Conservation (phyloP, 2,329 filamentous ascomycete genomes). For the Thielaviopsis ethacetica region DNA sequence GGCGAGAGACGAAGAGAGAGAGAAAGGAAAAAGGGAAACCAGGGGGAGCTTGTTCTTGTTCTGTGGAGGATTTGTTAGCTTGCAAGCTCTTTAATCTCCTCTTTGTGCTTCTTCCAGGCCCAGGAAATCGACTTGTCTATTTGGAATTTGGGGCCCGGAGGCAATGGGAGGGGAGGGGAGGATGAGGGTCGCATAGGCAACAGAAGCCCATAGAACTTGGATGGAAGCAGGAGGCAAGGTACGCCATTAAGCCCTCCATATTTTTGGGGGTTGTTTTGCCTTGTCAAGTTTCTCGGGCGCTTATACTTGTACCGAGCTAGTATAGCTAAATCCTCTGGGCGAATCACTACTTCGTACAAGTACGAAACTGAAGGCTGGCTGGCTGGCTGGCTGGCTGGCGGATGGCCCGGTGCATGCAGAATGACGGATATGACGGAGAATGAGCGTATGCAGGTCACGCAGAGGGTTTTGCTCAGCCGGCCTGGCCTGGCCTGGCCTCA, state of each 20-base stretch:
- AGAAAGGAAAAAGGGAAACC: conserved; percentile 1
- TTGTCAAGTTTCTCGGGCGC: neutral
- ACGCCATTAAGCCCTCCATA: neutral
- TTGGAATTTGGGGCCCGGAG: neutral
- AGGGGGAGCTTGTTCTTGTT: conserved; percentile 2
- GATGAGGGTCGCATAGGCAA: neutral
- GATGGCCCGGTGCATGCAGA: neutral
- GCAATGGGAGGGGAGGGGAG: conserved; percentile 1
- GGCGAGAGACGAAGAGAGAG: neutral
- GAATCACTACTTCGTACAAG: neutral
- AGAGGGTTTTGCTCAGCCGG: neutral
- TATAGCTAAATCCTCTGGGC: neutral
- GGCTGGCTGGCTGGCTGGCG: neutral
- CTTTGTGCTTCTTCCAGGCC: neutral
- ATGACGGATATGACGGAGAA: neutral
- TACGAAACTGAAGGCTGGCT: neutral
- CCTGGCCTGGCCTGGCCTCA: neutral
- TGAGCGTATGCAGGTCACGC: neutral
- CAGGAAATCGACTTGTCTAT: neutral
- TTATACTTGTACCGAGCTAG: neutral
- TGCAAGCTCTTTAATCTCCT: conserved; percentile 2
- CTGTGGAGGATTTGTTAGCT: conserved; percentile 5
- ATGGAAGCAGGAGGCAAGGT: neutral
- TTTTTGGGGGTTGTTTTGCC: neutral
- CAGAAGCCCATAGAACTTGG: neutral